These are phyloP conservation scores for Vigna trinervia DNA, from an alignment of 306 rosid genomes.

Conservation along the genomic window DNA sequence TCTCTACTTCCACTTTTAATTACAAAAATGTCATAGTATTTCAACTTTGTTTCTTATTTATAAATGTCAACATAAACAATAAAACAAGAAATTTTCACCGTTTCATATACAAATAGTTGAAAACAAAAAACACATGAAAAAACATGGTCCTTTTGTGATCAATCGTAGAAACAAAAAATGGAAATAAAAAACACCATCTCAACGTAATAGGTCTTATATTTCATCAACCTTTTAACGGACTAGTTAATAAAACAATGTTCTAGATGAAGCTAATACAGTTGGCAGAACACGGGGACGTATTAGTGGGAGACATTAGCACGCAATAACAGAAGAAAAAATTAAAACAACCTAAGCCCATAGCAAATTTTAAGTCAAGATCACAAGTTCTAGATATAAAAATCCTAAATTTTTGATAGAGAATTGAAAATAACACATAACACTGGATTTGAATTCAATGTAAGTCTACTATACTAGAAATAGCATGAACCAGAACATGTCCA, in stretches of 20 bases:
- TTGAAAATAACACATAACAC: background rate
- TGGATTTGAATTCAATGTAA: background rate
- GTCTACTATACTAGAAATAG: background rate
- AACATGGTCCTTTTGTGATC: background rate
- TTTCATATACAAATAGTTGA: background rate
- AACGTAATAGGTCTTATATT: constrained; percentile 16
- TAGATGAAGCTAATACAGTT: constrained; percentile 4
- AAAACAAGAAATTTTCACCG: background rate
- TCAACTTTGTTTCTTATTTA: background rate
- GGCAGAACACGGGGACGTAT: background rate
- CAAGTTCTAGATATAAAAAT: background rate
- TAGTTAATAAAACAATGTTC: constrained; percentile 3
- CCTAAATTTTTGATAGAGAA: background rate
- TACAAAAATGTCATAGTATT: background rate
- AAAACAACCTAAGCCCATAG: background rate
- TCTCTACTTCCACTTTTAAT: background rate
- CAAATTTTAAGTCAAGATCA: background rate
- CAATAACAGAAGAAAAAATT: background rate
- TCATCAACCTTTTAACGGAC: constrained; percentile 34
- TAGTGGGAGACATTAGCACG: background rate
- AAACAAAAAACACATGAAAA: background rate
- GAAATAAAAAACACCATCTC: background rate
- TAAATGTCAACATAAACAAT: background rate
- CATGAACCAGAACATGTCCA: background rate
- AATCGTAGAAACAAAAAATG: background rate